Evolutionary conservation across 768 basidiomycete species (phyloP).

Genomic region (Boletus rubropictus): DNA sequence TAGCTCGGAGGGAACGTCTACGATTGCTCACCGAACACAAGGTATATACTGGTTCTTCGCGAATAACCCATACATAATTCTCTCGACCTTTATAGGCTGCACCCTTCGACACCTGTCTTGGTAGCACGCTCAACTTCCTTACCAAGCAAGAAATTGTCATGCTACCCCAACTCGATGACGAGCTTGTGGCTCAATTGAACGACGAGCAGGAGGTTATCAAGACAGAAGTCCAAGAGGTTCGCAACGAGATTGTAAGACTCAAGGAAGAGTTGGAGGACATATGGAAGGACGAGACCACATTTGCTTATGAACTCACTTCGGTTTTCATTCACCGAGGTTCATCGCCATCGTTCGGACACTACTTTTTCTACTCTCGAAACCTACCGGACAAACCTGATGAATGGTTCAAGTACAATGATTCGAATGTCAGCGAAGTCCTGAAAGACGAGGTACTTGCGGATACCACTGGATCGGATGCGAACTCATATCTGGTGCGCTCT

Average conservation of each 20-base stretch:
- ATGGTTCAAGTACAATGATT: constrained; percentile 98
- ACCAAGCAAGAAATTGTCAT: constrained; percentile 39
- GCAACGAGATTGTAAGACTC: constrained; percentile 43
- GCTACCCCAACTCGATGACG: constrained; percentile 52
- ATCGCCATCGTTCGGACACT: constrained; percentile 85
- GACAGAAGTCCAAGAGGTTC: constrained; percentile 52
- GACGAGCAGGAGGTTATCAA: constrained; percentile 49
- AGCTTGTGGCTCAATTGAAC: constrained; percentile 47
- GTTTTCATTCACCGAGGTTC: constrained; percentile 94
- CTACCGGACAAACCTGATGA: constrained; percentile 72
- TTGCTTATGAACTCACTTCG: constrained; percentile 85
- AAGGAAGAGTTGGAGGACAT: constrained; percentile 67
- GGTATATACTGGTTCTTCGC: constrained; percentile 36
- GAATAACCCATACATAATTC: not conserved
- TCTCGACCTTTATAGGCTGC: constrained; percentile 42
- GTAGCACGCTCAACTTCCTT: constrained; percentile 53
- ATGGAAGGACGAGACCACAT: constrained; percentile 63
- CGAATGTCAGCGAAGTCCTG: constrained; percentile 67
- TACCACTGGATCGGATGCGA: constrained; percentile 86
- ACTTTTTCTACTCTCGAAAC: constrained; percentile 92
- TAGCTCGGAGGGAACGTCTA: constrained; percentile 58
- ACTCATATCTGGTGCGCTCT: constrained; percentile 75
- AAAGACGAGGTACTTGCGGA: constrained; percentile 85
- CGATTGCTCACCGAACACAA: constrained; percentile 65
- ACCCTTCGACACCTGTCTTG: constrained; percentile 52